Percentiles rank a stretch among this genome's conserved stretches.
phyloP scores from a whole-genome alignment of 106 monocot species.

The Platanthera guangdongensis region DNA sequence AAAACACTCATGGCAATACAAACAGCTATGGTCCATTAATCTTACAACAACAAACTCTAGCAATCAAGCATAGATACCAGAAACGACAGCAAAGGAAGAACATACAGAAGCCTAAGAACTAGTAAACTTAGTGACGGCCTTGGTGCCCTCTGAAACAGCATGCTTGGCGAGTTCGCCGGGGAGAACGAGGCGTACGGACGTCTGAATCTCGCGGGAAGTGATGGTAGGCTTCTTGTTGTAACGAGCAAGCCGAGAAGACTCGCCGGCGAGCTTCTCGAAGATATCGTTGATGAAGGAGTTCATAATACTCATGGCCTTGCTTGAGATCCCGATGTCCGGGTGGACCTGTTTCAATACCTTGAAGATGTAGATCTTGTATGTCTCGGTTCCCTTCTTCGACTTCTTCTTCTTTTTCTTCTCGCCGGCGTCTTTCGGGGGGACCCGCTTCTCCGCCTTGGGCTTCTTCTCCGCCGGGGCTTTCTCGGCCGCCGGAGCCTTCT shows the following conservation, averaged over 20 bases:
- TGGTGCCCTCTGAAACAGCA: conserved; percentile 34
- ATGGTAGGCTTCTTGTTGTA: conserved; percentile 82
- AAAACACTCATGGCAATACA: no score
- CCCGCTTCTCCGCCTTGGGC: conserved; percentile 10
- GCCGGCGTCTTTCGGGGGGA: conserved; percentile 4
- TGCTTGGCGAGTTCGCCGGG: conserved; percentile 78
- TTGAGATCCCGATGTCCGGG: conserved; percentile 6
- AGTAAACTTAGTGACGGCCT: conserved; percentile 42
- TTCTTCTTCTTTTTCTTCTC: conserved; percentile 23
- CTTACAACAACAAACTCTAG: no score
- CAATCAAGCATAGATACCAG: no score
- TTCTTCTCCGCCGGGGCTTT: background rate
- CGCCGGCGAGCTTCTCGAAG: conserved; percentile 84
- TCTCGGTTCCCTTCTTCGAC: conserved; percentile 13
- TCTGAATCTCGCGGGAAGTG: conserved; percentile 77
- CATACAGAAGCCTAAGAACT: conserved; percentile 6
- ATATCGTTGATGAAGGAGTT: conserved; percentile 28
- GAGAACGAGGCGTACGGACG: conserved; percentile 64
- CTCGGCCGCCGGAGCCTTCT: conserved; percentile 4
- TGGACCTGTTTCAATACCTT: conserved; percentile 36
- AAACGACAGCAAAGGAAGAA: no score
- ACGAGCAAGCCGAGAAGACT: conserved; percentile 50
- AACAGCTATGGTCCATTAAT: no score
- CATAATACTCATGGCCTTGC: no score
- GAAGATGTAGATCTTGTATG: conserved; percentile 40